A percentile compares a stretch with the other conserved stretches of the same genome.
Conservation (phyloP, 495 filamentous ascomycete species). For the Polyplosphaeria fusca region DNA sequence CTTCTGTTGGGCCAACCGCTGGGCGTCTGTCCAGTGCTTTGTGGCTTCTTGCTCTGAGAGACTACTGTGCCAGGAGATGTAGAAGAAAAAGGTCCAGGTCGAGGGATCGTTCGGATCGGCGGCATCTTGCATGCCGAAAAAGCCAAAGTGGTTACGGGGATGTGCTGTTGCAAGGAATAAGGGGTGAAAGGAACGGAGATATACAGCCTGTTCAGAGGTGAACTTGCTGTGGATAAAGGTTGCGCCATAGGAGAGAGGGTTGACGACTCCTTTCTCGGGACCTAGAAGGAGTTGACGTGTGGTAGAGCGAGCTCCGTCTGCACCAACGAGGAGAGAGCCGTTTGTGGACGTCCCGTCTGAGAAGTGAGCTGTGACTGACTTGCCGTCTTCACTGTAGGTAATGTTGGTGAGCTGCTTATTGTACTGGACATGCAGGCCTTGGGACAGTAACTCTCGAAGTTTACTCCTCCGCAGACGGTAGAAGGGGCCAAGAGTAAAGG, state of each 20-base stretch:
- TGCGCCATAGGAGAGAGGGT: conserved; percentile 24
- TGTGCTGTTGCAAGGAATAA: conserved; percentile 35
- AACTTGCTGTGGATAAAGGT: conserved; percentile 30
- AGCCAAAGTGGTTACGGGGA: conserved; percentile 36
- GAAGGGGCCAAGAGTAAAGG: conserved; percentile 41
- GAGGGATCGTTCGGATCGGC: conserved; percentile 20
- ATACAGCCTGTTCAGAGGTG: conserved; percentile 30
- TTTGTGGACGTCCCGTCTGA: conserved; percentile 41
- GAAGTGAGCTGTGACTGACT: conserved; percentile 41
- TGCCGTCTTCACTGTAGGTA: conserved; percentile 23
- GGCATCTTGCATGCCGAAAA: conserved; percentile 35
- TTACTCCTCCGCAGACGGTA: conserved; percentile 50
- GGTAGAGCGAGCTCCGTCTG: conserved; percentile 46
- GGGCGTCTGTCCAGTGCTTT: conserved; percentile 24
- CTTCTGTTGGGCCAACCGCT: conserved; percentile 27
- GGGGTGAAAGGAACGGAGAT: conserved; percentile 34
- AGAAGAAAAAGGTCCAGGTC: conserved; percentile 35
- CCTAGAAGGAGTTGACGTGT: conserved; percentile 43
- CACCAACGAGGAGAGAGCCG: conserved; percentile 44
- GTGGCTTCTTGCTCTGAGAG: conserved; percentile 31
- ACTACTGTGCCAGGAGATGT: conserved; percentile 27
- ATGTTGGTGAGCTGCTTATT: conserved; percentile 30
- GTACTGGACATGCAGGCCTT: conserved; percentile 45
- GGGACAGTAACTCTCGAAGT: conserved; percentile 41
- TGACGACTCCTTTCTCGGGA: conserved; percentile 29